These are phyloP conservation scores for Balansia obtecta DNA, from an alignment of 2,329 filamentous ascomycete species.

Conservation along the genomic window DNA sequence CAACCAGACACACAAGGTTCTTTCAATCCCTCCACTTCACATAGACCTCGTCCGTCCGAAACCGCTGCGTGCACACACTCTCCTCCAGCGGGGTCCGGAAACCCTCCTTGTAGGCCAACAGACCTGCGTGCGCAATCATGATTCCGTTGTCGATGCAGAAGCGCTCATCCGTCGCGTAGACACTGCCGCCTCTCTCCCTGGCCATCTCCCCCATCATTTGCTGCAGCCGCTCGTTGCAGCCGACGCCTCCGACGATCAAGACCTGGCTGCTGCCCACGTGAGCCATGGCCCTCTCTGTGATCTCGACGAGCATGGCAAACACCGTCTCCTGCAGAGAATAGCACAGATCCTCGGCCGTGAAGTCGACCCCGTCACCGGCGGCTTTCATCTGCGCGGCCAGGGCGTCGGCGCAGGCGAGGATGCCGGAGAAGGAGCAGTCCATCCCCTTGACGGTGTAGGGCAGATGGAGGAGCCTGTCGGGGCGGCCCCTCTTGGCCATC, in stretches of 20 bases:
- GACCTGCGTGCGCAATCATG: conserved; percentile 95
- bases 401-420: conserved; percentile 71
- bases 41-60: conserved; percentile 70
- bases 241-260: conserved; percentile 88
- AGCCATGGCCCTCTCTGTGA: conserved; percentile 96
- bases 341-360: conserved; percentile 78
- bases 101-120: conserved; percentile 74
- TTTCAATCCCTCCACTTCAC: conserved; percentile 61
- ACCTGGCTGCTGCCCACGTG: conserved; percentile 88
- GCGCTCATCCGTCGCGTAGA: conserved; percentile 90
- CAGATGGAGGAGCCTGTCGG: conserved; percentile 60
- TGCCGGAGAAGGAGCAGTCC: conserved; percentile 94
- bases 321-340: conserved; percentile 94
- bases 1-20: neutral
- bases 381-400: conserved; percentile 55
- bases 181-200: conserved; percentile 70
- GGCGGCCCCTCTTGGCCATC: conserved; percentile 57
- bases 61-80: conserved; percentile 73
- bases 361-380: conserved; percentile 35
- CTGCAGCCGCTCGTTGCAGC: conserved; percentile 87
- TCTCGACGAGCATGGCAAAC: conserved; percentile 95
- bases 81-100: conserved; percentile 67
- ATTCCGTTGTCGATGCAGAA: conserved; percentile 99
- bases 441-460: conserved; percentile 97
- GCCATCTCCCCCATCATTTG: conserved; percentile 99